Percentiles rank a stretch among this genome's conserved stretches.
Evolutionary conservation across 345 rosid species (phyloP).

Genomic region (Hibiscus syriacus): DNA sequence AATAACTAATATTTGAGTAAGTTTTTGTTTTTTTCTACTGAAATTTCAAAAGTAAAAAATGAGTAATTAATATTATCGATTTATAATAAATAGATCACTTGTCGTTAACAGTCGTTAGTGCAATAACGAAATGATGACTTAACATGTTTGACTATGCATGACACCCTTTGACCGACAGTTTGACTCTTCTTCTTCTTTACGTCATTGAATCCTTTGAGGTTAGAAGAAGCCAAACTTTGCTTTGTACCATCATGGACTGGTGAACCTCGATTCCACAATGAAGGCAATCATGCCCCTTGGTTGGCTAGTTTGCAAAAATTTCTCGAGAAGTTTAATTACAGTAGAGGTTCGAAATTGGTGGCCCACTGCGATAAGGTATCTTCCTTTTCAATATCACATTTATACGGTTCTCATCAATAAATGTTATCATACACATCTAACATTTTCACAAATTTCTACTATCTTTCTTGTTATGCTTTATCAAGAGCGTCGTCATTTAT

Average conservation of each 20-base stretch:
- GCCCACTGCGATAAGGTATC: conserved; percentile 20
- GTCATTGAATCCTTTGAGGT: conserved; percentile 21
- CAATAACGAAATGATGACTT: no score
- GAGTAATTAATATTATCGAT: no score
- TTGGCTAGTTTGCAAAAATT: conserved; percentile 15
- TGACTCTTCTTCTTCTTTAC: no score
- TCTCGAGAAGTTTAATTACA: conserved; percentile 19
- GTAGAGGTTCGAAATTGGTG: conserved; percentile 22
- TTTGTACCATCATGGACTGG: background rate
- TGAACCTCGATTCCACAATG: background rate
- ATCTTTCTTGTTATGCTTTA: background rate
- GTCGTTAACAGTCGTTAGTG: no score
- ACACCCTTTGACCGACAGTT: no score
- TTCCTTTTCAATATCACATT: background rate
- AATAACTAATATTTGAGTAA: no score
- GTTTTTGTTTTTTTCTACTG: no score
- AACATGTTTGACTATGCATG: no score
- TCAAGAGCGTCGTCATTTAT: conserved; percentile 25
- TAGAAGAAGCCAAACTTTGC: conserved; percentile 28
- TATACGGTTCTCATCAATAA: background rate
- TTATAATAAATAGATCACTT: no score
- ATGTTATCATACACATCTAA: background rate
- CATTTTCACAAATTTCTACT: background rate
- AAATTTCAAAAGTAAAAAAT: no score
- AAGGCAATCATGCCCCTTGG: background rate